Conservation (phyloP, 306 rosid species). For the Quercus berberidifolia region DNA sequence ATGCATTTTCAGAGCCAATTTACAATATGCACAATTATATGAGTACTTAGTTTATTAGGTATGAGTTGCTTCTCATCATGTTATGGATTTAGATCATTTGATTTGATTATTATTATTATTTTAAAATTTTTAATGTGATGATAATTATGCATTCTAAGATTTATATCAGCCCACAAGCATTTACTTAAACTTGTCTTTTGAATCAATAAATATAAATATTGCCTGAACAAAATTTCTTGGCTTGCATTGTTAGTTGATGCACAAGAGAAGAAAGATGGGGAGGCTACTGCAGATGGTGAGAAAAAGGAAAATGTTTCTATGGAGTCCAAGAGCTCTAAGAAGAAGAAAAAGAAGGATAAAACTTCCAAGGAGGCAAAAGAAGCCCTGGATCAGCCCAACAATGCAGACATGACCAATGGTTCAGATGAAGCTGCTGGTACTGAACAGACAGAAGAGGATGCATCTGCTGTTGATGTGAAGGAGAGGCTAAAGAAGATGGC, state of each 20-base stretch:
- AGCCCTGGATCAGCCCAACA: slow-evolving; percentile 54
- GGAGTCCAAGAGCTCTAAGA: slow-evolving; percentile 68
- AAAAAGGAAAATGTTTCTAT: slow-evolving; percentile 52
- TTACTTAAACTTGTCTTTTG: neutral
- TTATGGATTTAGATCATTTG: neutral
- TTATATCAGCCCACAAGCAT: neutral
- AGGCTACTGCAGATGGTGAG: slow-evolving; percentile 55
- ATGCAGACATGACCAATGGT: slow-evolving; percentile 40
- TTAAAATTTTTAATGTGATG: neutral
- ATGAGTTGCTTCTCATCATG: neutral
- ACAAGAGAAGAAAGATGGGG: slow-evolving; percentile 50
- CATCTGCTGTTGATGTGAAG: slow-evolving; percentile 66
- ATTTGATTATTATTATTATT: neutral
- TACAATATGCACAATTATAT: neutral
- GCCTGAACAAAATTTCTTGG: slow-evolving; percentile 7
- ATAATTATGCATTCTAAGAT: neutral
- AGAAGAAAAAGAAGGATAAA: slow-evolving; percentile 94
- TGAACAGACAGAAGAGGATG: slow-evolving; percentile 56
- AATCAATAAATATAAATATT: neutral
- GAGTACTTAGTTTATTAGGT: neutral
- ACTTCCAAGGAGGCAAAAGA: slow-evolving; percentile 76
- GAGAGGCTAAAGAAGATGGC: slow-evolving; percentile 85
- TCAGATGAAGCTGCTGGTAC: slow-evolving; percentile 35
- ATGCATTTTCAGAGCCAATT: neutral
- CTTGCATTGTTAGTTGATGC: slow-evolving; percentile 40